Base-by-base conservation (phyloP, 2,329 filamentous ascomycete genomes). In the Pseudogymnoascus sp. region DNA sequence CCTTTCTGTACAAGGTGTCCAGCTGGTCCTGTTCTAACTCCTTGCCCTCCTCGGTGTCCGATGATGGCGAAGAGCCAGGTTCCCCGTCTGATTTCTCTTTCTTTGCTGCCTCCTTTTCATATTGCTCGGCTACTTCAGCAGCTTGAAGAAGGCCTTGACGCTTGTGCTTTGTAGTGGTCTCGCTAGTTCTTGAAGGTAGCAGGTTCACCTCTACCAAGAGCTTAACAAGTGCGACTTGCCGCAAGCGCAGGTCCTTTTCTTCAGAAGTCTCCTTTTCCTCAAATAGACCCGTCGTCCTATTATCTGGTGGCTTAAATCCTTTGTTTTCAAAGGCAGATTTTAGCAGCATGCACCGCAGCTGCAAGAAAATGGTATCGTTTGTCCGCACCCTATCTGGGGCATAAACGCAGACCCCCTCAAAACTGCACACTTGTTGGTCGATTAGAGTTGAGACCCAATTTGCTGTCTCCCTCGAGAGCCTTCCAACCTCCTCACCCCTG, bases 1-100 rank as follows among this genome's bases (percentile, higher is more conserved):
- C 94, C 71, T 99, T 99, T 70, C 88, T 90, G 74, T 99, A 99
- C 1, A 99, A 76, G 0, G 89, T 85, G 71, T 99, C 94, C 3
- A 99, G 86, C 71, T 99, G 94, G 68, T 96, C 92, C 72, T 97
- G 91, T 70, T 97, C 91, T 0, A 99, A 81, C 74, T 97, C 92
- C 68, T 92, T 83, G 2, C 91, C 91, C 36, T 97, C 92, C 67
- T 97, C 92, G 0, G 79, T 78, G 53, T 85, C 77, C 4, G 83
- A 82, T 1, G 86, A 85, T 0, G 73, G 68, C 2, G 74, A 72
- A 18, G 65, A 69, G 22, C 63, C 59, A 22, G 60, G 63, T 57
- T 62, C 65, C 15, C 63, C 66, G n/a, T 50, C 12, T 37, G 60
- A 37, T 33, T 65, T 63, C 15, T 59, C 61, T 28, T 65, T 69